phyloP scores from a whole-genome alignment of 2,329 filamentous ascomycete species.

The Tolypocladium paradoxum region DNA sequence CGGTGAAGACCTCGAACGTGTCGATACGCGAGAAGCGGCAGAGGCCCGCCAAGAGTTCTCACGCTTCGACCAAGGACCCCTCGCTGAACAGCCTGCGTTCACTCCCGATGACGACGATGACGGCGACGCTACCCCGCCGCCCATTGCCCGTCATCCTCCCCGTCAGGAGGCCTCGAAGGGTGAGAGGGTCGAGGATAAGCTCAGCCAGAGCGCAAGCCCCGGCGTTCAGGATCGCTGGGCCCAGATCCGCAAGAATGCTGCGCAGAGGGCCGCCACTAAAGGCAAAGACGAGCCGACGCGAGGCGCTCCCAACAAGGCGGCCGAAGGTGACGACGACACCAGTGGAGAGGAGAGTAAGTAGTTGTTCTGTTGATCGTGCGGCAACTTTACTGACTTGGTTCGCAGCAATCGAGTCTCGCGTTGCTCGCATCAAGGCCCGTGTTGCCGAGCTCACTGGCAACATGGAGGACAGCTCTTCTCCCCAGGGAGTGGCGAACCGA shows the following conservation, averaged over 20 bases:
- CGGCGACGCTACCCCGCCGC: constrained; percentile 39
- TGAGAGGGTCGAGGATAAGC: constrained; percentile 20
- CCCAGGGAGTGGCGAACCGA: constrained; percentile 16
- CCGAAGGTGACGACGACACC: constrained; percentile 72
- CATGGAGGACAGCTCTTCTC: constrained; percentile 48
- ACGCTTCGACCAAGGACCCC: constrained; percentile 79
- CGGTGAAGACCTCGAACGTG: constrained; percentile 39
- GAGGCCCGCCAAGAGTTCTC: constrained; percentile 52
- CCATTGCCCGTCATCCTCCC: constrained; percentile 34
- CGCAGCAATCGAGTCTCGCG: constrained; percentile 88
- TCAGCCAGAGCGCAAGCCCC: constrained; percentile 20
- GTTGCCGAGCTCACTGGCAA: constrained; percentile 88
- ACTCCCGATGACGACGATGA: constrained; percentile 47
- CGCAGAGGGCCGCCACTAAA: constrained; percentile 60
- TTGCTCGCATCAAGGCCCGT: constrained; percentile 93
- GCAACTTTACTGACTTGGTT: constrained; percentile 10
- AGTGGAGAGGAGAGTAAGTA: constrained; percentile 87
- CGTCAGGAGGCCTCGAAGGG: constrained; percentile 12
- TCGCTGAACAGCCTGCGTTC: constrained; percentile 79
- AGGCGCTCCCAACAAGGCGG: constrained; percentile 43
- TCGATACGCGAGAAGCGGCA: constrained; percentile 46
- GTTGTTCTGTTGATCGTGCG: background rate
- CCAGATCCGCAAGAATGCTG: constrained; percentile 89
- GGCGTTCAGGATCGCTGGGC: constrained; percentile 73
- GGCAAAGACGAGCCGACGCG: constrained; percentile 52